A percentile compares a stretch with the other conserved stretches of the same genome.
Evolutionary conservation across 2,329 filamentous ascomycete genomes (phyloP).

Genomic region (Diaporthe sp.): DNA sequence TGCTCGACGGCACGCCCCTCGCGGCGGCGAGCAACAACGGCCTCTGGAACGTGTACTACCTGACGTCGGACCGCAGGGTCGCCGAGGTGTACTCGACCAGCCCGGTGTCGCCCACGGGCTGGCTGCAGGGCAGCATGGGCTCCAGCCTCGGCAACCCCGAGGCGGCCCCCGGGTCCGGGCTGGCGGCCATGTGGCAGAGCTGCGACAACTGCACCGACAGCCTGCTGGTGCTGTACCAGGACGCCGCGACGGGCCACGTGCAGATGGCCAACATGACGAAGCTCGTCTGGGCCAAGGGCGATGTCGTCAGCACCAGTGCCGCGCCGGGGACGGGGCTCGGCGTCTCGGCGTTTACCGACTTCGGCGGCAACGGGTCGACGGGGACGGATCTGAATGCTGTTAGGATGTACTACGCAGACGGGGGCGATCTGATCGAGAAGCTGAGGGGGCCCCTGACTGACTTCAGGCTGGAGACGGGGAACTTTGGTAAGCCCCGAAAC

Average conservation of each 20-base stretch:
- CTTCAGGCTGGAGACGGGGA: slow-evolving; percentile 27
- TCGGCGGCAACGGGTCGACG: slow-evolving; percentile 1
- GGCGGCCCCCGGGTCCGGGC: slow-evolving; percentile 27
- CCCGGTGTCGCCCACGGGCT: slow-evolving; percentile 14
- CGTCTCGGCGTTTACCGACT: slow-evolving; percentile 39
- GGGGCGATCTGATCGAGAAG: slow-evolving; percentile 35
- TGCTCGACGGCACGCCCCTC: slow-evolving; percentile 39
- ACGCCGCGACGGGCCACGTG: slow-evolving; percentile 22
- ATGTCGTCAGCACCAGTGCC: slow-evolving; percentile 28
- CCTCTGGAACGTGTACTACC: slow-evolving; percentile 40
- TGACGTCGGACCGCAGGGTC: slow-evolving; percentile 31
- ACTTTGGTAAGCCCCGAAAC: slow-evolving; percentile 30
- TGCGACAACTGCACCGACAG: slow-evolving; percentile 40
- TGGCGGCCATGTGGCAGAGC: slow-evolving; percentile 40
- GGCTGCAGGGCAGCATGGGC: slow-evolving; percentile 34
- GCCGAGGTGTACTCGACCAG: slow-evolving; percentile 39
- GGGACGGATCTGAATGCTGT: slow-evolving; percentile 38
- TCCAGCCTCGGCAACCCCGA: slow-evolving; percentile 23
- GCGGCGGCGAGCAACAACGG: slow-evolving; percentile 38
- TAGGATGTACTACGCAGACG: slow-evolving; percentile 32
- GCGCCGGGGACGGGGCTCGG: slow-evolving; percentile 36
- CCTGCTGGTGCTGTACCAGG: slow-evolving; percentile 41
- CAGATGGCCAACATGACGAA: slow-evolving; percentile 39
- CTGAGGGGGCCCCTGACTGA: slow-evolving; percentile 34
- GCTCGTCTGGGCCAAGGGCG: slow-evolving; percentile 21